phyloP scores from a whole-genome alignment of 768 basidiomycete species.

The Ramaria rubella region DNA sequence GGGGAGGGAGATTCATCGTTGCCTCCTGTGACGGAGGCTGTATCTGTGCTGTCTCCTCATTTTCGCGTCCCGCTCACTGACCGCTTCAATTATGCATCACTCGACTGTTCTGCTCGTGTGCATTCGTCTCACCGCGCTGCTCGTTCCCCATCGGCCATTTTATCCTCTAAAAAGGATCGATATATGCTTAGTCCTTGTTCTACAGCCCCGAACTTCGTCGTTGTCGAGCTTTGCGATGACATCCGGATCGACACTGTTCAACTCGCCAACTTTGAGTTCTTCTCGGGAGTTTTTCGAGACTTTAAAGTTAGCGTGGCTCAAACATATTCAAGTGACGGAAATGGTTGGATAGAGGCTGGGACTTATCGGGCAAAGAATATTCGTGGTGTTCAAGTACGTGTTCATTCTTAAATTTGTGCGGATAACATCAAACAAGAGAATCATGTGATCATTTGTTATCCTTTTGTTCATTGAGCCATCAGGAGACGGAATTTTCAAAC shows the following conservation, averaged over 20 bases:
- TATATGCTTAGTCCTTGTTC: constrained; percentile 97
- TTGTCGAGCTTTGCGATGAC: constrained; percentile 96
- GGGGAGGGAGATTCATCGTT: neutral
- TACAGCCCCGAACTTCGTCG: constrained; percentile 60
- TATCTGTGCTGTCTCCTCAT: constrained; percentile 38
- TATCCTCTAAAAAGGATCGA: constrained; percentile 83
- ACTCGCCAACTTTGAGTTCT: constrained; percentile 96
- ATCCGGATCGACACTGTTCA: constrained; percentile 95
- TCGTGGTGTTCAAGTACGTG: constrained; percentile 79
- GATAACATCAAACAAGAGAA: neutral
- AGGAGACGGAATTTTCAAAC: too few species aligned
- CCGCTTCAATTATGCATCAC: constrained; percentile 89
- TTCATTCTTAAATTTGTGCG: neutral
- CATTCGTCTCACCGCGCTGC: constrained; percentile 76
- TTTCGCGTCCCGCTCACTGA: constrained; percentile 73
- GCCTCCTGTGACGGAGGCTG: neutral
- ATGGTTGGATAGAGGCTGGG: constrained; percentile 71
- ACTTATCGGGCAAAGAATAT: constrained; percentile 78
- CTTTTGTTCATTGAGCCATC: constrained; percentile 4
- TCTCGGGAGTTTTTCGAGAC: constrained; percentile 92
- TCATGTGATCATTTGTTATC: neutral
- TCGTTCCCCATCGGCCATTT: constrained; percentile 75
- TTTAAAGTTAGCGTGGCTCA: constrained; percentile 72
- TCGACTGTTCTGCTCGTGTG: constrained; percentile 91
- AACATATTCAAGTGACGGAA: constrained; percentile 48